A percentile compares a stretch with the other conserved stretches of the same genome.
These are phyloP conservation scores for Coemansia sp. DNA, from an alignment of 192 early-diverging fungal species.

Conservation along the genomic window DNA sequence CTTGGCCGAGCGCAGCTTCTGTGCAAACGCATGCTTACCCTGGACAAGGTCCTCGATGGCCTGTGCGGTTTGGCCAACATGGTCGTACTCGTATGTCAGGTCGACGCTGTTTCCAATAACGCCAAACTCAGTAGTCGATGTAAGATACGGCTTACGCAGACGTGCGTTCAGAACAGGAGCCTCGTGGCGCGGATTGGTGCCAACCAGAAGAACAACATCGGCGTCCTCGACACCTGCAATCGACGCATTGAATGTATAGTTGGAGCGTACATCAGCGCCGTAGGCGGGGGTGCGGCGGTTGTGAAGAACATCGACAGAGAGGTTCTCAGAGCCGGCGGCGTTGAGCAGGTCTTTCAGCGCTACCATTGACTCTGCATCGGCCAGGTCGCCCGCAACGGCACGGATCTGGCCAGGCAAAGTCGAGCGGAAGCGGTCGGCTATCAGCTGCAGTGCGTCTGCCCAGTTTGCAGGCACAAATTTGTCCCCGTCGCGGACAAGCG, in stretches of 20 bases:
- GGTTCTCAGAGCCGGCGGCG: slow-evolving; percentile 79
- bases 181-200: slow-evolving; percentile 96
- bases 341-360: slow-evolving; percentile 96
- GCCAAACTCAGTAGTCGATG: slow-evolving; percentile 76
- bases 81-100: slow-evolving; percentile 89
- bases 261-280: slow-evolving; percentile 79
- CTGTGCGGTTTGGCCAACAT: slow-evolving; percentile 67
- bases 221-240: slow-evolving; percentile 91
- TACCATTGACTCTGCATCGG: slow-evolving; percentile 91
- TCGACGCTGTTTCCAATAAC: slow-evolving; percentile 76
- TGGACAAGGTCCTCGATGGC: slow-evolving; percentile 69
- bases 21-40: slow-evolving; percentile 71
- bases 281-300: slow-evolving; percentile 50
- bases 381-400: slow-evolving; percentile 88
- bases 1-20: slow-evolving; percentile 79
- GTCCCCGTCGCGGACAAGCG: slow-evolving; percentile 81
- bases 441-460: slow-evolving; percentile 76
- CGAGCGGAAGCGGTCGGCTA: slow-evolving; percentile 65
- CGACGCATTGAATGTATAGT: slow-evolving; percentile 83
- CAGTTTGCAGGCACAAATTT: slow-evolving; percentile 83
- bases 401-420: slow-evolving; percentile 66
- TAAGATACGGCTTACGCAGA: slow-evolving; percentile 90
- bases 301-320: slow-evolving; percentile 65
- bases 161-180: slow-evolving; percentile 94
- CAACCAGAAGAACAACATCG: slow-evolving; percentile 87